A percentile compares a stretch with the other conserved stretches of the same genome.
These are phyloP conservation scores for Eremochloa ophiuroides DNA, from an alignment of 176 grass and related monocot species.

Conservation along the genomic window DNA sequence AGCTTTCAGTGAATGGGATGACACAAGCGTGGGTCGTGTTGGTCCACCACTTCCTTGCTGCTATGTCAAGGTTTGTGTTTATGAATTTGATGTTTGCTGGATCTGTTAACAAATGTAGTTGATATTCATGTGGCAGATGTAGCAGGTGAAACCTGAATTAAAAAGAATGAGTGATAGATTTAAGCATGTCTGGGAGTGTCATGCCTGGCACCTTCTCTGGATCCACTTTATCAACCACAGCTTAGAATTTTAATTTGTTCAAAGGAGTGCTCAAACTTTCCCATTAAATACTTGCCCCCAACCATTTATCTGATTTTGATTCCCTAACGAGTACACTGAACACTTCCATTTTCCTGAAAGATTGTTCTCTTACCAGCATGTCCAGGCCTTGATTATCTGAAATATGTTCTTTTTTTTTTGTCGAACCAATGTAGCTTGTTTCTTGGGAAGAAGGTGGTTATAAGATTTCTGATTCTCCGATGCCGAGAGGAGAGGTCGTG, in stretches of 20 bases:
- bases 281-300: background rate
- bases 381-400: background rate
- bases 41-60: constrained; percentile 83
- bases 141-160: background rate
- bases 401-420: background rate
- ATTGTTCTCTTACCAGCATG: background rate
- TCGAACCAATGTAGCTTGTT: constrained; percentile 50
- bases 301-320: background rate
- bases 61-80: constrained; percentile 67
- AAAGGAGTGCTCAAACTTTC: background rate
- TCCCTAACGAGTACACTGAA: background rate
- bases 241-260: background rate
- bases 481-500: constrained; percentile 80
- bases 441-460: constrained; percentile 87
- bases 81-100: background rate
- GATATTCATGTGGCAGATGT: background rate
- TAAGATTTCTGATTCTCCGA: constrained; percentile 65
- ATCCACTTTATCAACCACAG: background rate
- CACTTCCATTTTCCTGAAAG: background rate
- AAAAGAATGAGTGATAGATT: background rate
- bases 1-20: constrained; percentile 72
- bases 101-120: background rate
- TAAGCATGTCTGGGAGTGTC: background rate
- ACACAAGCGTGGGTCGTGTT: constrained; percentile 65
- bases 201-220: background rate